Conservation (phyloP, 2,329 filamentous ascomycete species). For the Calonectria ilicicola region DNA sequence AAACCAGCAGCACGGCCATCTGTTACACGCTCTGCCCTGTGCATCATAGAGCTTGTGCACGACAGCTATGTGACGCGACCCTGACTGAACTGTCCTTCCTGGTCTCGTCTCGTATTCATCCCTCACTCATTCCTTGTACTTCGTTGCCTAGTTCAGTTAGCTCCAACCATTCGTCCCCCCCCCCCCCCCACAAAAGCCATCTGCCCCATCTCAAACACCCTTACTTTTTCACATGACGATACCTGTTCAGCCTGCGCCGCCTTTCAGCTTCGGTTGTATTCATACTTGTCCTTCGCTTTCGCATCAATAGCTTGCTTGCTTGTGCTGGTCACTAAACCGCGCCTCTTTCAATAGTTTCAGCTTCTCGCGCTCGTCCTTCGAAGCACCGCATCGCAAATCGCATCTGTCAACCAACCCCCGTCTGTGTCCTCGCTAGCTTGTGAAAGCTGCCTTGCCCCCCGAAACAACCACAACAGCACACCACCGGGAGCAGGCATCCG, state of each 20-base stretch:
- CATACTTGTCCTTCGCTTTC: constrained; percentile 2
- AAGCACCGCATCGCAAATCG: neutral
- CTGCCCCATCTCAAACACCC: constrained; percentile 4
- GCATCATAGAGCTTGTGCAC: neutral
- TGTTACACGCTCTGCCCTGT: neutral
- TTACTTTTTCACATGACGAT: constrained; percentile 24
- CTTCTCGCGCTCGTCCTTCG: neutral
- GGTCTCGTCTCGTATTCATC: neutral
- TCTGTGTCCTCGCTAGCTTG: constrained; percentile 20
- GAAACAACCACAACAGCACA: neutral
- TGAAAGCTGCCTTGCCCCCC: constrained; percentile 18
- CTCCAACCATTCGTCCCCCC: neutral
- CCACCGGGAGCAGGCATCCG: constrained; percentile 20
- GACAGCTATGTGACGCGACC: neutral
- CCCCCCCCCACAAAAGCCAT: constrained; percentile 3
- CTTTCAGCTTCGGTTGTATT: neutral
- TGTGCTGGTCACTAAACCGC: constrained; percentile 14
- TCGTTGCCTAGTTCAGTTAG: neutral
- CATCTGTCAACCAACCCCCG: neutral
- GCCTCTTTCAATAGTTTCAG: neutral
- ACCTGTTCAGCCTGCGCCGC: constrained; percentile 6
- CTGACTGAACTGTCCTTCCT: neutral
- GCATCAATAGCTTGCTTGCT: neutral
- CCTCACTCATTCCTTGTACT: neutral
- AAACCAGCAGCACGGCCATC: neutral